Base-by-base conservation (phyloP, 257 asterid genomes). In the Gardenia jasminoides region DNA sequence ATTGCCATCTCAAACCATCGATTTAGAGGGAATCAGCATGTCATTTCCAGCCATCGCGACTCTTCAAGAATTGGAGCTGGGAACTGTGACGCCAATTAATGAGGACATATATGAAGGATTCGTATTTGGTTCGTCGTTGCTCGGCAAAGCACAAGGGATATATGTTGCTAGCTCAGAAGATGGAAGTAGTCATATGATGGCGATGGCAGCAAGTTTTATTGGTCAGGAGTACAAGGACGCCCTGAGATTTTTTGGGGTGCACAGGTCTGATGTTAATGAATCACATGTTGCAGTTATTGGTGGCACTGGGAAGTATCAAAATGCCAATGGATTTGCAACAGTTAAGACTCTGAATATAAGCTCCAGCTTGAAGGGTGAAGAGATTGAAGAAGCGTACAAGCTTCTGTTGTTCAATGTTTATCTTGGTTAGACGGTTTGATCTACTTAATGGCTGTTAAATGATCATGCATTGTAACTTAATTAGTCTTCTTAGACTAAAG, bases 221-320 rank as follows among this genome's bases (percentile, higher is more conserved):
- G 86, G 90, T n/a, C 88, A 90, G 48, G 89, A 89, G 33, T 84
- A 76, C 4, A 86, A 90, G 0, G 92, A 93, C 44, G 80, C 89
- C 50, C 36, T 93, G 19, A 90, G 89, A 78, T 86, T 90, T 72
- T 93, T 89, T 13, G 97, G 98, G 1, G 90, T 93, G 61, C 93
- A 85, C 77, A 84, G 72, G 84, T 73, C 87, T 1, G 93, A 92
- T 24, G 87, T 87, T 65, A 75, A 81, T 0, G 88, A 90, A 88
- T 90, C 97, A 7, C 84, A 93, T 36, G 77, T 92, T 70, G 94
- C 96, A n/a, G 90, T 93, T 17, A 90, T 93, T 26, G 97, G 97
- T 0, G 97, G 98, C 3, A 87, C 85, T 0, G 94, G 97, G 6
- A 92, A 87, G 88, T 93, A 86, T 73, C 88, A 88, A 75, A 84